Percentiles rank a stretch among this genome's conserved stretches.
Evolutionary conservation across 2,329 filamentous ascomycete species (phyloP).

Genomic region (Fusarium zealandicum): DNA sequence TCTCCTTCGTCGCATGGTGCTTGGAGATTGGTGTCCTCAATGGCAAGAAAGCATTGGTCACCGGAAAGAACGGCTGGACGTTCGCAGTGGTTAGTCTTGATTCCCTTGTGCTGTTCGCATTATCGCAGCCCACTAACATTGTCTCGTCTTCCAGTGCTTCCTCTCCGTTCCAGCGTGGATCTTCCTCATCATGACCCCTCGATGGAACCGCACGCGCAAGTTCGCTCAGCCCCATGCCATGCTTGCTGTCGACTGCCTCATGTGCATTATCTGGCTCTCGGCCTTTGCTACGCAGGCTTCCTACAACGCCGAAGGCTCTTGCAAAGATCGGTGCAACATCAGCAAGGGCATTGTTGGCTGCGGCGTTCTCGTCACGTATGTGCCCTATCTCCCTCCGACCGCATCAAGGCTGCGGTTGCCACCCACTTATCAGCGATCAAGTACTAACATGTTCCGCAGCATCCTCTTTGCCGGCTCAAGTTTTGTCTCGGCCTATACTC

Average conservation of each 20-base stretch:
- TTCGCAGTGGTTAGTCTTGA: conserved; percentile 64
- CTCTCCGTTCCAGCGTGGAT: conserved; percentile 69
- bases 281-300: conserved; percentile 71
- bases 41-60: conserved; percentile 56
- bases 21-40: conserved; percentile 68
- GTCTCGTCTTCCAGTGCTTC: conserved; percentile 61
- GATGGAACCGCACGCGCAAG: conserved; percentile 67
- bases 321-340: conserved; percentile 62
- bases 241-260: conserved; percentile 64
- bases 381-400: conserved; percentile 15
- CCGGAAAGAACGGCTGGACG: conserved; percentile 67
- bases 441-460: conserved; percentile 46
- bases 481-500: conserved; percentile 65
- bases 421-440: background rate
- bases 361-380: conserved; percentile 69
- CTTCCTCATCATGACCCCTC: conserved; percentile 69
- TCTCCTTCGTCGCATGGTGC: conserved; percentile 64
- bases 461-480: conserved; percentile 63
- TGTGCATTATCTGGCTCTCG: conserved; percentile 69
- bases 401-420: background rate
- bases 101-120: background rate
- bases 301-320: conserved; percentile 65
- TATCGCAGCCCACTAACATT: conserved; percentile 11
- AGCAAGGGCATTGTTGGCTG: conserved; percentile 70
- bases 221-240: conserved; percentile 69